A percentile compares a stretch with the other conserved stretches of the same genome.
Conservation (phyloP, 73 alveolate species). For the Paramecium pentaurelia region DNA sequence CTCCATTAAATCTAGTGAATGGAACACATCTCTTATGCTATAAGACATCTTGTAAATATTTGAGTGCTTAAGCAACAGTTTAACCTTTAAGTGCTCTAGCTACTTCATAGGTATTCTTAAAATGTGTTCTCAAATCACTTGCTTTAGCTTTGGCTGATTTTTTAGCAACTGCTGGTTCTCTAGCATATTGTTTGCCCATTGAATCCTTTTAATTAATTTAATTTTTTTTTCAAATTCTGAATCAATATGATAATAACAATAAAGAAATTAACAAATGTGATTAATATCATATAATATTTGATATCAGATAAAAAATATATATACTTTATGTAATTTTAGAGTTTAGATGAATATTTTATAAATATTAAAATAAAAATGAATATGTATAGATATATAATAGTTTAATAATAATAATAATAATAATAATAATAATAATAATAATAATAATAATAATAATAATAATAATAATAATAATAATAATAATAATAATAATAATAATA, state of each 20-base stretch:
- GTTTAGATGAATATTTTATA: not conserved
- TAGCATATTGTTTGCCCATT: slow-evolving; percentile 81
- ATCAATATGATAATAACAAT: not conserved
- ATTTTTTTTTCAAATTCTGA: not conserved
- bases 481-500: not conserved
- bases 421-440: too few species aligned
- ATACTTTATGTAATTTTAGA: too few species aligned
- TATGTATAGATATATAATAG: not conserved
- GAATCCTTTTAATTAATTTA: slow-evolving; percentile 27
- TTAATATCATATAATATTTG: not conserved
- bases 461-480: too few species aligned
- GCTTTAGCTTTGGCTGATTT: slow-evolving; percentile 87
- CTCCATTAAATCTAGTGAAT: slow-evolving; percentile 85
- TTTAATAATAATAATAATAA: not conserved
- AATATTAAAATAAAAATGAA: not conserved
- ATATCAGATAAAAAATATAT: not conserved
- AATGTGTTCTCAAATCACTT: slow-evolving; percentile 89
- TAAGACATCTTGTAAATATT: slow-evolving; percentile 89
- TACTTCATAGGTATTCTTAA: slow-evolving; percentile 92
- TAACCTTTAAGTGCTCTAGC: slow-evolving; percentile 91
- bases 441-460: not conserved
- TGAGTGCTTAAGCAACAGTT: slow-evolving; percentile 84
- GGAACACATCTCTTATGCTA: slow-evolving; percentile 92
- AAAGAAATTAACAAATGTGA: not conserved
- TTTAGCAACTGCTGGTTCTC: slow-evolving; percentile 80